Percentiles rank a stretch among this genome's conserved stretches.
phyloP scores from a whole-genome alignment of 495 filamentous ascomycete species.

The Cairneyella variabilis region DNA sequence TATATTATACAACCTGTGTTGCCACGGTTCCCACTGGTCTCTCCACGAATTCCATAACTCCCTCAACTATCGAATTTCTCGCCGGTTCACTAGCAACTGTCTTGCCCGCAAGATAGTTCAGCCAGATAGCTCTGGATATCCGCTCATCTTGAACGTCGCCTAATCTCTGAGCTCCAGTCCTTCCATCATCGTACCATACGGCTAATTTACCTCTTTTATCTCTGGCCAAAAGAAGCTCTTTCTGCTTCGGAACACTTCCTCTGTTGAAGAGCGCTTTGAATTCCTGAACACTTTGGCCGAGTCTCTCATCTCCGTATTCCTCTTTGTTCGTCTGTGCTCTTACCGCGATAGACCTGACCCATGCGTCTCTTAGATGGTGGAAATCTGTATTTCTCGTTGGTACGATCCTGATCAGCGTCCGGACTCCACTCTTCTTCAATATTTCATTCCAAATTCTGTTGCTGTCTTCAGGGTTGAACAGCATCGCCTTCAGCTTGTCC shows the following conservation, averaged over 20 bases:
- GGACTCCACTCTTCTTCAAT: slow-evolving; percentile 55
- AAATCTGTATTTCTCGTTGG: slow-evolving; percentile 90
- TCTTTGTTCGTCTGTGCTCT: slow-evolving; percentile 48
- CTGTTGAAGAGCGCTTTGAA: slow-evolving; percentile 79
- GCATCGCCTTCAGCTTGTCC: slow-evolving; percentile 56
- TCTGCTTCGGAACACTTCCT: slow-evolving; percentile 68
- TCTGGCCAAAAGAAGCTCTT: slow-evolving; percentile 70
- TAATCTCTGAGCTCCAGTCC: slow-evolving; percentile 46
- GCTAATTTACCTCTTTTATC: slow-evolving; percentile 60
- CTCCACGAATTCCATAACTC: slow-evolving; percentile 83
- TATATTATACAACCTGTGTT: slow-evolving; percentile 54
- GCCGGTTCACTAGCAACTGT: slow-evolving; percentile 82
- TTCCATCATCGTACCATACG: slow-evolving; percentile 62
- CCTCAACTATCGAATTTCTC: slow-evolving; percentile 78
- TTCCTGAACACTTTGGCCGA: slow-evolving; percentile 59
- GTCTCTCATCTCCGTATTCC: slow-evolving; percentile 63
- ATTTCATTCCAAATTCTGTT: slow-evolving; percentile 70
- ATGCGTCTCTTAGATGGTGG: slow-evolving; percentile 84
- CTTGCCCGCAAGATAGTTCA: slow-evolving; percentile 84
- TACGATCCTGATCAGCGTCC: slow-evolving; percentile 72
- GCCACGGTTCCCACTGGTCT: slow-evolving; percentile 83
- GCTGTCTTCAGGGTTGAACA: slow-evolving; percentile 66
- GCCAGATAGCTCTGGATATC: slow-evolving; percentile 76
- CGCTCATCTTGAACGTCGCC: slow-evolving; percentile 75
- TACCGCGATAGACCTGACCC: slow-evolving; percentile 75